Percentiles rank a stretch among this genome's conserved stretches.
phyloP scores from a whole-genome alignment of 805 yeast species.

The Wickerhamomyces alni region DNA sequence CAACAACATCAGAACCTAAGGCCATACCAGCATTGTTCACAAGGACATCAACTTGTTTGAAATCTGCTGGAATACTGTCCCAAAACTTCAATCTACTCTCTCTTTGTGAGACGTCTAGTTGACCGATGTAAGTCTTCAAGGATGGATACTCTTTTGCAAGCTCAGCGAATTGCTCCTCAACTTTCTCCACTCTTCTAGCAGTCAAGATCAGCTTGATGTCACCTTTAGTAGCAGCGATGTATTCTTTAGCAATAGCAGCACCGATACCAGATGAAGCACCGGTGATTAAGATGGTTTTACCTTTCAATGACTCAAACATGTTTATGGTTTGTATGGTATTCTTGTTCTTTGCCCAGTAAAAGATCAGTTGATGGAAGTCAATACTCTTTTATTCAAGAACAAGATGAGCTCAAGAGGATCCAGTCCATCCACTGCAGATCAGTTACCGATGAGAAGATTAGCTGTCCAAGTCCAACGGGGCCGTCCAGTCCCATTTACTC shows the following conservation, averaged over 20 bases:
- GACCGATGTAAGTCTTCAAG: constrained; percentile 37
- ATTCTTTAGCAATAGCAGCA: constrained; percentile 83
- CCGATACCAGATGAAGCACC: constrained; percentile 98
- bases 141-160: constrained; percentile 41
- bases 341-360: too few species aligned
- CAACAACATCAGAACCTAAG: constrained; percentile 72
- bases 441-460: too few species aligned
- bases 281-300: constrained; percentile 77
- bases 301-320: too few species aligned
- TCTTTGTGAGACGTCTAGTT: constrained; percentile 53
- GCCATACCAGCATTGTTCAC: constrained; percentile 79
- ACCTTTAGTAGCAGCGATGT: constrained; percentile 75
- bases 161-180: constrained; percentile 42
- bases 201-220: constrained; percentile 62
- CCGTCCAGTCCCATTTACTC: too few species aligned
- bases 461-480: too few species aligned
- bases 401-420: too few species aligned
- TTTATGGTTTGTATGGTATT: too few species aligned
- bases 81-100: constrained; percentile 48
- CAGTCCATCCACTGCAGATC: too few species aligned
- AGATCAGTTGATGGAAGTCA: too few species aligned
- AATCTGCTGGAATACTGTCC: constrained; percentile 46
- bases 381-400: too few species aligned
- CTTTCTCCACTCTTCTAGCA: constrained; percentile 68
- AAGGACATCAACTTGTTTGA: constrained; percentile 56